Evolutionary conservation across 345 rosid genomes (phyloP).

Genomic region (Eutrema heterophyllum): DNA sequence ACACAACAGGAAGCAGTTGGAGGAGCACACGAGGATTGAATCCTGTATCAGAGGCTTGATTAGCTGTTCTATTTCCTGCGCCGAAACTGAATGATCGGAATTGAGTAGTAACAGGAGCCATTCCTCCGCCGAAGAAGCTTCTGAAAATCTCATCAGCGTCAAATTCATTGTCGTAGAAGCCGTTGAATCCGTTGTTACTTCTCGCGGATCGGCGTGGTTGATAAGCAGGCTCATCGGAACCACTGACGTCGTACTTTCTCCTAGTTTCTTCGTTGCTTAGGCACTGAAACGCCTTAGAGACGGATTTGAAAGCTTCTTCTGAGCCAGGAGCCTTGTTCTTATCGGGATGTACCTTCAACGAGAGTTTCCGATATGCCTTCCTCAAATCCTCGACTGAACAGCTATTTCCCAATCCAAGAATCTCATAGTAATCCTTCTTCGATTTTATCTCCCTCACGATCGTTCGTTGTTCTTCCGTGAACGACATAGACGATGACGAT

Average conservation of each 20-base stretch:
- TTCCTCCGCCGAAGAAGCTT: conserved; percentile 87
- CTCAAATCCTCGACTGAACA: conserved; percentile 78
- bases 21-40: conserved; percentile 55
- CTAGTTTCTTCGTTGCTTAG: conserved; percentile 65
- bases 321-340: conserved; percentile 94
- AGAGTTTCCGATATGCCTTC: conserved; percentile 77
- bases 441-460: conserved; percentile 66
- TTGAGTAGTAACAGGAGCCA: conserved; percentile 65
- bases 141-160: conserved; percentile 95
- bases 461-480: conserved; percentile 67
- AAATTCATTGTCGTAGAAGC: conserved; percentile 55
- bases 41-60: conserved; percentile 44
- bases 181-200: conserved; percentile 42
- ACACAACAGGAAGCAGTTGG: conserved; percentile 71
- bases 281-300: conserved; percentile 91
- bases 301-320: conserved; percentile 84
- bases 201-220: conserved; percentile 44
- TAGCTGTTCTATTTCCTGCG: conserved; percentile 49
- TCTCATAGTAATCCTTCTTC: conserved; percentile 85
- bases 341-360: conserved; percentile 91
- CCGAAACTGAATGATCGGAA: conserved; percentile 65
- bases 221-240: conserved; percentile 69
- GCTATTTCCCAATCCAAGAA: conserved; percentile 55
- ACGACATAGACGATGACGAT: conserved; percentile 11
- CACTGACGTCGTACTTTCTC: conserved; percentile 64